A percentile compares a stretch with the other conserved stretches of the same genome.
These are phyloP conservation scores for Saksenaea vasiformis DNA, from an alignment of 371 early-diverging fungal genomes.

Conservation along the genomic window DNA sequence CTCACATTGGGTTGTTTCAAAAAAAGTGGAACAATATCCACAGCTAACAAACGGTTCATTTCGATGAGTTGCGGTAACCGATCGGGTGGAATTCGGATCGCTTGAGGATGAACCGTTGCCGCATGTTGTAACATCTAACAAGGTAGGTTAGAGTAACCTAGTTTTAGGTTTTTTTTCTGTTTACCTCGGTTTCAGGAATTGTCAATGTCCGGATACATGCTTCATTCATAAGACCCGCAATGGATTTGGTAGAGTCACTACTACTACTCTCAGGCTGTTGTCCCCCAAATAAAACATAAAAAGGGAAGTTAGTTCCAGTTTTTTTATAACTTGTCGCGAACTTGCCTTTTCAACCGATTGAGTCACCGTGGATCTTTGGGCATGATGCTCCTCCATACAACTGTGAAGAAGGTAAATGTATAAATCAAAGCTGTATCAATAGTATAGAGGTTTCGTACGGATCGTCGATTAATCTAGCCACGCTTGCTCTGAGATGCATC, in stretches of 20 bases:
- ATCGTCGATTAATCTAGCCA: slow-evolving; percentile 32
- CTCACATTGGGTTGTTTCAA: slow-evolving; percentile 9
- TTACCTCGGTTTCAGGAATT: slow-evolving; percentile 44
- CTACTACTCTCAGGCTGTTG: not conserved
- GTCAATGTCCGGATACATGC: slow-evolving; percentile 34
- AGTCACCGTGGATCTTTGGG: not conserved
- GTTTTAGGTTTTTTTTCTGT: not conserved
- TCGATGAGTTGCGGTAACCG: slow-evolving; percentile 32
- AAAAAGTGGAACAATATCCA: slow-evolving; percentile 29
- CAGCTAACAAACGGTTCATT: slow-evolving; percentile 38
- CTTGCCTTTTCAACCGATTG: not conserved
- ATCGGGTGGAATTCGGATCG: slow-evolving; percentile 24
- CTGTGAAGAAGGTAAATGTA: not conserved
- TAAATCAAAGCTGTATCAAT: not conserved
- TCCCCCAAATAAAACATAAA: too few relatives aligned
- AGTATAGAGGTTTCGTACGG: slow-evolving; percentile 20
- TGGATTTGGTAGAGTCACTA: not conserved
- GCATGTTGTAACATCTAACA: not conserved
- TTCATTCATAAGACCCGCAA: slow-evolving; percentile 13
- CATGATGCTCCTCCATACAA: not conserved
- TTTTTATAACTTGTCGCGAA: not conserved
- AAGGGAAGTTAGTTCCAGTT: not conserved
- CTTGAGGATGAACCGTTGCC: not conserved
- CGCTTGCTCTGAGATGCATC: slow-evolving; percentile 18
- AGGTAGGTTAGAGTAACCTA: not conserved